A percentile compares a stretch with the other conserved stretches of the same genome.
phyloP scores from a whole-genome alignment of 2,329 filamentous ascomycete genomes.

The Gnomoniopsis sp. region DNA sequence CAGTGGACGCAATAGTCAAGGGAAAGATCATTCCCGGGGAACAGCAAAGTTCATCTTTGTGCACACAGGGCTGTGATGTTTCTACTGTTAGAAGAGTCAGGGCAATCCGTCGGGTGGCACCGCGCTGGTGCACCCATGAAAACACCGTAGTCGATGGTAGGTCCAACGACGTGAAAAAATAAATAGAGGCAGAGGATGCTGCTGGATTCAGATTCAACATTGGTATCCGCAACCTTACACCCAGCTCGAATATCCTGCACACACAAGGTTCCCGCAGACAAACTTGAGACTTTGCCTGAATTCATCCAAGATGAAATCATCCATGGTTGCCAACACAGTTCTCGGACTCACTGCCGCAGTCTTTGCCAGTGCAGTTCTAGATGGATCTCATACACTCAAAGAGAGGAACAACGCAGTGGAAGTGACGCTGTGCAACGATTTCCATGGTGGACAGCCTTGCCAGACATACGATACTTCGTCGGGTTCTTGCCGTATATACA shows the following conservation, averaged over 20 bases:
- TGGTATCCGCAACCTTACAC: not conserved
- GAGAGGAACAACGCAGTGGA: not conserved
- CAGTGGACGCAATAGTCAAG: not conserved
- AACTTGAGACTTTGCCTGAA: not conserved
- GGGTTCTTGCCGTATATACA: not conserved
- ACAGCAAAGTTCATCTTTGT: not conserved
- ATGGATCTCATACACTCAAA: not conserved
- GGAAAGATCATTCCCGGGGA: not conserved
- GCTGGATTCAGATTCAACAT: not conserved
- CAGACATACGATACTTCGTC: not conserved
- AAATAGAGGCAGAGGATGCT: not conserved
- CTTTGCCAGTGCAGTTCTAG: not conserved
- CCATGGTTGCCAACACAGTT: not conserved
- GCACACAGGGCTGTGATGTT: not conserved
- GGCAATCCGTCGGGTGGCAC: too few relatives aligned
- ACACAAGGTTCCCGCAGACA: not conserved
- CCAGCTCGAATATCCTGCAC: not conserved
- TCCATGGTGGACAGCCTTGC: not conserved
- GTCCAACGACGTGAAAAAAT: not conserved
- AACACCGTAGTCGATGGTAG: too few relatives aligned
- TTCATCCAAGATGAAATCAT: not conserved
- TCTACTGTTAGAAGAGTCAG: too few relatives aligned
- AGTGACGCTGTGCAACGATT: slow-evolving; percentile 2
- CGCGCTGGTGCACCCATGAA: too few relatives aligned
- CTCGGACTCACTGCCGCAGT: not conserved